These are phyloP conservation scores for Mycosphaerella sp. DNA, from an alignment of 2,329 filamentous ascomycete genomes.

Conservation along the genomic window DNA sequence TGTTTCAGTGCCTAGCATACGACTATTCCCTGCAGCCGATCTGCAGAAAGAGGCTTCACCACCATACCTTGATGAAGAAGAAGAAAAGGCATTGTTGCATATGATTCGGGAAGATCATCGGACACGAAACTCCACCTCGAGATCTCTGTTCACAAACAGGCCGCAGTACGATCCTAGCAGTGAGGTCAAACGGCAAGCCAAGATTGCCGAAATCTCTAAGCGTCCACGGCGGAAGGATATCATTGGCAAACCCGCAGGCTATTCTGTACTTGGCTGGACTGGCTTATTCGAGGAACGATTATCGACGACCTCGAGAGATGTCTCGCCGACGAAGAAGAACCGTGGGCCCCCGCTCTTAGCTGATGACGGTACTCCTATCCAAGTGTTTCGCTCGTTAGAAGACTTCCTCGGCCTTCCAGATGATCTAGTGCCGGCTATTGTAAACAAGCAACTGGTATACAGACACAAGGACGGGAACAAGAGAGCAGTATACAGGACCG, in stretches of 20 bases:
- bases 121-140: not conserved
- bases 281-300: not conserved
- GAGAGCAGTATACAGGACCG: constrained; percentile 12
- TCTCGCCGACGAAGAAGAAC: not conserved
- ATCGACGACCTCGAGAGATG: not conserved
- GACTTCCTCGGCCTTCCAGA: constrained; percentile 15
- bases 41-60: not conserved
- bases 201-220: constrained; percentile 49
- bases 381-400: constrained; percentile 9
- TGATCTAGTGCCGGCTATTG: constrained; percentile 10
- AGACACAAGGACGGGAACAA: constrained; percentile 1
- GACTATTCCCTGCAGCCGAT: not conserved
- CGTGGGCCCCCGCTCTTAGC: not conserved
- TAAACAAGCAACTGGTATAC: constrained; percentile 11
- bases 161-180: constrained; percentile 22
- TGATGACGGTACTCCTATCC: not conserved
- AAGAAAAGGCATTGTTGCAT: constrained; percentile 2
- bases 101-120: not conserved
- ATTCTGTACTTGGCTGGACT: constrained; percentile 4
- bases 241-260: constrained; percentile 20
- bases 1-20: not conserved
- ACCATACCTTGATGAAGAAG: constrained; percentile 1
- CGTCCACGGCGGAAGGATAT: constrained; percentile 35
- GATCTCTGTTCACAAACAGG: constrained; percentile 21
- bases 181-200: constrained; percentile 42